These are phyloP conservation scores for Strobilomyces dryophilus DNA, from an alignment of 768 basidiomycete genomes.

Conservation along the genomic window DNA sequence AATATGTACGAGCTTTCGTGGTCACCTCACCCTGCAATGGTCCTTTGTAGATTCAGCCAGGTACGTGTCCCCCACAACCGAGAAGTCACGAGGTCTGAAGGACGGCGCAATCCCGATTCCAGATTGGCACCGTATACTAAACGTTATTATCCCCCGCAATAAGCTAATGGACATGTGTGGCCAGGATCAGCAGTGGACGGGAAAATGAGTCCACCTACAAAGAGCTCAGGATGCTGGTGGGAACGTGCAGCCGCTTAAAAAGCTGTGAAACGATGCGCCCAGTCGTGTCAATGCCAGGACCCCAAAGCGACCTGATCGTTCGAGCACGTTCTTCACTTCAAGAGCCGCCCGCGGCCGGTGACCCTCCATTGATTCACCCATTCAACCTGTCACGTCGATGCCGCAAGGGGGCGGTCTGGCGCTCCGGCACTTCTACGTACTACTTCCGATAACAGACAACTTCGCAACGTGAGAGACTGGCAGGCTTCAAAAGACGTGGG, in stretches of 20 bases:
- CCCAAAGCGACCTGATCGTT: slow-evolving; percentile 2
- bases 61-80: slow-evolving; percentile 2
- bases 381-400: slow-evolving; percentile 9
- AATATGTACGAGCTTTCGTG: not conserved
- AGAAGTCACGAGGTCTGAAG: slow-evolving; percentile 10
- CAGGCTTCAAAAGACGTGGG: slow-evolving; percentile 1
- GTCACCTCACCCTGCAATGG: not conserved
- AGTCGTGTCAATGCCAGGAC: not conserved
- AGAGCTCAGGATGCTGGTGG: not conserved
- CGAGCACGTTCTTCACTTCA: slow-evolving; percentile 5
- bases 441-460: not conserved
- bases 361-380: not conserved
- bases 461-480: slow-evolving; percentile 11
- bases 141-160: slow-evolving; percentile 24
- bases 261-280: not conserved
- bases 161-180: slow-evolving; percentile 17
- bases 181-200: slow-evolving; percentile 11
- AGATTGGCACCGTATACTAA: slow-evolving; percentile 14
- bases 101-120: slow-evolving; percentile 16
- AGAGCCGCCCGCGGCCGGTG: slow-evolving; percentile 4
- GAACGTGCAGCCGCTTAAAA: not conserved
- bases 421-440: not conserved
- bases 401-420: slow-evolving; percentile 3
- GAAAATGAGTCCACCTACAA: not conserved
- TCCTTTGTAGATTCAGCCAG: slow-evolving; percentile 1